Evolutionary conservation across 2,329 filamentous ascomycete genomes (phyloP), one percentile per base, ranked within the genome.

Genomic region (Aureobasidium sp.): DNA sequence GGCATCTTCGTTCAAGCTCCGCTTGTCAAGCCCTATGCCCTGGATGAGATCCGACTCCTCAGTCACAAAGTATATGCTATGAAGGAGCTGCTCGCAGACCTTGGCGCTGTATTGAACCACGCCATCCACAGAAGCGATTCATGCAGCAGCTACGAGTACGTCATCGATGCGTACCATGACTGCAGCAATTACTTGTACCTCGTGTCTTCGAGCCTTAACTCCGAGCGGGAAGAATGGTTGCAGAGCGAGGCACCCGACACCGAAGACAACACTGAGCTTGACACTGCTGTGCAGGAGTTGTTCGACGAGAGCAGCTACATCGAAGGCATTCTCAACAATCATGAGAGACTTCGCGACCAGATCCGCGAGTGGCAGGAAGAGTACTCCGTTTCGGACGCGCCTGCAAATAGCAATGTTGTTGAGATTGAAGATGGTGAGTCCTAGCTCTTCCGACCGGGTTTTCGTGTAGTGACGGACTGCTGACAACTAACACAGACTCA

Each of bases 1-100:
- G 43, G 52, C 12, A 15, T 67, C 20, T 60, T 66, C 32, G 55
- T 59, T 8, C 59, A 62, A 15, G 26, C 10, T 17, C 9, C 20
- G n/a, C 51, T 55, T 13, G 3, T 27, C 8, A 56, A 39, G 15
- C 48, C 48, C 7, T 47, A 43, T 24, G 15, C 9, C 9, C 13
- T 36, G 9, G 17, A 27, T 17, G 10, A 39, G 2, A 10, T 48
- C 15, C 10, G 3, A 17, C 12, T 34, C 1, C 55, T 59, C 20
- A 5, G 12, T n/a, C 32, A 32, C 12, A 48, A 27, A 12, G 17
- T 61, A 13, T 5, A 17, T 5, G 36, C 27, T 12, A 17, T 41
- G 6, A 56, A 55, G 51, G 26, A 41, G 20, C 43, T 62, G 8
- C 34, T 32, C 32, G 24, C 7, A 1, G 13, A 12, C 13, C 29